These are phyloP conservation scores for Adiantum capillusveneris DNA, from an alignment of 75 land plant species.

Conservation along the genomic window DNA sequence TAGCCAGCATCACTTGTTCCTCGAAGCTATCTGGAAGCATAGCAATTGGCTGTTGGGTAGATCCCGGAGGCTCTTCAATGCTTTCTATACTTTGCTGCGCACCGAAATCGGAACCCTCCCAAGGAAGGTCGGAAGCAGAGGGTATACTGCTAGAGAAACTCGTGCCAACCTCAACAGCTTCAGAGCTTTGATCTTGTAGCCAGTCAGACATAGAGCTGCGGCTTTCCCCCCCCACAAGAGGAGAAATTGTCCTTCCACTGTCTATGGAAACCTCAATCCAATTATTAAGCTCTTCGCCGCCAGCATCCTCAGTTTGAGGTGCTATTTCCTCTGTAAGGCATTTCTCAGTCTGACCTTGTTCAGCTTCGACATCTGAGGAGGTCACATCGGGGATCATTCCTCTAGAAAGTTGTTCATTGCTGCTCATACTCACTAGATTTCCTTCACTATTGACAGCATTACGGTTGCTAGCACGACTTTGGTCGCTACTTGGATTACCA, in stretches of 20 bases:
- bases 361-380: no score
- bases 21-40: conserved; percentile 78
- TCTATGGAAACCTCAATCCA: conserved; percentile 26
- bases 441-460: no score
- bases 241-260: conserved; percentile 15
- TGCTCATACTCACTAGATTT: no score
- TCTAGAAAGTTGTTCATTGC: no score
- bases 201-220: conserved; percentile 25
- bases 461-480: no score
- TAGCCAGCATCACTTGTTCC: conserved; percentile 98
- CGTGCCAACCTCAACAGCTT: conserved; percentile 74
- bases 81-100: conserved; percentile 12
- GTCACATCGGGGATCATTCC: no score
- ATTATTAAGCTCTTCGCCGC: conserved; percentile 15
- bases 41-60: conserved; percentile 7
- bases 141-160: conserved; percentile 59
- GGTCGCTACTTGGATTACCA: no score
- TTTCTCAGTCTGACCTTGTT: no score
- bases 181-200: conserved; percentile 57
- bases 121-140: conserved; percentile 44
- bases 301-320: neutral
- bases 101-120: conserved; percentile 30
- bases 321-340: neutral
- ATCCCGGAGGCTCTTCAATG: conserved; percentile 15
- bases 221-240: conserved; percentile 22